A percentile compares a stretch with the other conserved stretches of the same genome.
phyloP scores from a whole-genome alignment of 371 early-diverging fungal species.

The Mucor racemosus region DNA sequence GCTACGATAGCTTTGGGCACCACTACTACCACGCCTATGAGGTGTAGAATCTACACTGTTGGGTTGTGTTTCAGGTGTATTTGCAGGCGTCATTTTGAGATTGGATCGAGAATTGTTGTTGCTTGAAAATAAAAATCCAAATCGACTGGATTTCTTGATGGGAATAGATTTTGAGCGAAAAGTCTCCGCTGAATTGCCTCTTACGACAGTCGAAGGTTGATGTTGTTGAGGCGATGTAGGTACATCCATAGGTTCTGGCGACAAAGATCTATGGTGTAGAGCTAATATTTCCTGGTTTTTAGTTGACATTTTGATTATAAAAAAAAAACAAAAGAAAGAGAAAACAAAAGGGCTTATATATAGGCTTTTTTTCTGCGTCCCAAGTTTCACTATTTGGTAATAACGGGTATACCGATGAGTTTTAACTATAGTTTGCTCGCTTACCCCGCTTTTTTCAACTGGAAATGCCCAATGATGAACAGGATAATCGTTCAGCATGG shows the following conservation, averaged over 20 bases:
- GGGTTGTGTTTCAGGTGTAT: background rate
- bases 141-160: conserved; percentile 14
- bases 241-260: conserved; percentile 3
- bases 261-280: background rate
- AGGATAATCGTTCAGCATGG: too few relatives aligned
- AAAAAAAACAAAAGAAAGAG: background rate
- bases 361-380: background rate
- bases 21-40: conserved; percentile 4
- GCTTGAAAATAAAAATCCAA: conserved; percentile 17
- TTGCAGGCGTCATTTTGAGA: conserved; percentile 4
- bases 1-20: conserved; percentile 11
- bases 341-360: background rate
- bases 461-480: background rate
- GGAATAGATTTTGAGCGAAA: conserved; percentile 13
- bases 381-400: conserved; percentile 6
- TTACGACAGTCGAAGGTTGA: background rate
- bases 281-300: background rate
- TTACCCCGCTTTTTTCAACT: conserved; percentile 2
- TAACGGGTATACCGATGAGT: background rate
- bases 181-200: background rate
- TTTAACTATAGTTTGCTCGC: background rate
- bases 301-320: background rate
- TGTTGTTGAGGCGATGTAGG: background rate
- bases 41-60: background rate
- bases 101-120: conserved; percentile 10